Percentiles rank a stretch among this genome's conserved stretches.
phyloP scores from a whole-genome alignment of 1,284 basidiomycete species.

The Moesziomyces globuligerus region DNA sequence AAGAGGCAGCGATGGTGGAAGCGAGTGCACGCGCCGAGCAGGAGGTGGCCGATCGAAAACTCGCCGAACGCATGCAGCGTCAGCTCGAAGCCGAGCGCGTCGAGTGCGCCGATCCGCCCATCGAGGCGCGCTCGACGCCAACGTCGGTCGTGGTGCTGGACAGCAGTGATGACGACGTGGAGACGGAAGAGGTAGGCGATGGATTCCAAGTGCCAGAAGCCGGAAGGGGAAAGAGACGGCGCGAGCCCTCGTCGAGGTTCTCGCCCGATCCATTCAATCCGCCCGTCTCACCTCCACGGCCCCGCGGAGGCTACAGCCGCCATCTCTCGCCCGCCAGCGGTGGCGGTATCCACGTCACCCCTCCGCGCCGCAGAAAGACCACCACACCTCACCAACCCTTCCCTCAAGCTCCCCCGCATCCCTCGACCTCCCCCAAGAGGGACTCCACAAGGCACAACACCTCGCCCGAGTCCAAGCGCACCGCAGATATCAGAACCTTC shows the following conservation, averaged over 20 bases:
- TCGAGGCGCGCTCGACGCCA: slow-evolving; percentile 6
- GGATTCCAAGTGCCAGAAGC: slow-evolving; percentile 32
- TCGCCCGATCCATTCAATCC: slow-evolving; percentile 57
- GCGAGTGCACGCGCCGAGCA: slow-evolving; percentile 22
- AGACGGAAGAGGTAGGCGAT: slow-evolving; percentile 35
- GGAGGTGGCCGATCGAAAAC: slow-evolving; percentile 24
- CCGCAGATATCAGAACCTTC: slow-evolving; percentile 31
- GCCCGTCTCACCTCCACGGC: slow-evolving; percentile 43
- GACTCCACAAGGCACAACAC: too few relatives aligned
- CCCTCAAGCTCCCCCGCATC: slow-evolving; percentile 32
- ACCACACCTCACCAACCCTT: slow-evolving; percentile 33
- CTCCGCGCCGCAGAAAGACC: slow-evolving; percentile 16
- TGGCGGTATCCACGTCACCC: slow-evolving; percentile 37
- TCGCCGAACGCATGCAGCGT: slow-evolving; percentile 38
- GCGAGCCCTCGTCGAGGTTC: slow-evolving; percentile 27
- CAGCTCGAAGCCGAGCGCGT: too few relatives aligned
- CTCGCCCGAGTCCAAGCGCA: too few relatives aligned
- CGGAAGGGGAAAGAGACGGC: not conserved
- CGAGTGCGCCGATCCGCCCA: too few relatives aligned
- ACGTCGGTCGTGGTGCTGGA: not conserved
- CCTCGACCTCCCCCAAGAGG: slow-evolving; percentile 15
- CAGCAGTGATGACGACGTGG: slow-evolving; percentile 3
- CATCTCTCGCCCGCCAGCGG: slow-evolving; percentile 25
- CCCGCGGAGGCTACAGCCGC: slow-evolving; percentile 43
- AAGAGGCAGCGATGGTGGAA: slow-evolving; percentile 17